phyloP scores from a whole-genome alignment of 805 yeast genomes.

The Wickerhamiella parazyma region DNA sequence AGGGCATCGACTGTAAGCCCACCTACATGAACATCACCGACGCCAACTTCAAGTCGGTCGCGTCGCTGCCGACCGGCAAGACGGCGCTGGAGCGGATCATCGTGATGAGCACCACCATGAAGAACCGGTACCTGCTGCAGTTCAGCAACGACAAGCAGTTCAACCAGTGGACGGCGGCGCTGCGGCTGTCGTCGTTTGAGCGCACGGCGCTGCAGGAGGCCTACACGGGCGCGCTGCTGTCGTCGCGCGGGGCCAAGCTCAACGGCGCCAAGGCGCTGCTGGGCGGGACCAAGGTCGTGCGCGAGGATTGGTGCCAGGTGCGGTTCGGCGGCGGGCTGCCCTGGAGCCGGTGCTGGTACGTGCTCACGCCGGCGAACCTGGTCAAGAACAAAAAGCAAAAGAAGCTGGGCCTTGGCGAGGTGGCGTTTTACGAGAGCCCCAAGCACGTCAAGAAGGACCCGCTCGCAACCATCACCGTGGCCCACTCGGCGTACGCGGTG shows the following conservation, averaged over 20 bases:
- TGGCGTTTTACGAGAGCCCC: constrained; percentile 71
- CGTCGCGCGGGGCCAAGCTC: constrained; percentile 79
- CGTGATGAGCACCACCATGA: constrained; percentile 83
- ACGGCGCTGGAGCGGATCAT: constrained; percentile 58
- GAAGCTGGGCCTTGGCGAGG: constrained; percentile 40
- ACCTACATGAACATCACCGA: constrained; percentile 84
- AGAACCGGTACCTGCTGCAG: constrained; percentile 75
- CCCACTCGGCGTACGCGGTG: constrained; percentile 70
- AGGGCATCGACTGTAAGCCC: constrained; percentile 52
- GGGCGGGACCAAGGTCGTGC: constrained; percentile 71
- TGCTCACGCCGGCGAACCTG: constrained; percentile 45
- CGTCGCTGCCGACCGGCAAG: constrained; percentile 45
- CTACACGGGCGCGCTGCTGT: constrained; percentile 84
- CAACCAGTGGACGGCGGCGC: constrained; percentile 68
- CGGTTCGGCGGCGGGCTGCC: constrained; percentile 97
- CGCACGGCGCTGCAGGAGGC: constrained; percentile 81
- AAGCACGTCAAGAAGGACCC: constrained; percentile 51
- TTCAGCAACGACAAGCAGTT: constrained; percentile 52
- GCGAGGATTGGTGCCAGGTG: constrained; percentile 90
- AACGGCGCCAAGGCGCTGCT: constrained; percentile 77
- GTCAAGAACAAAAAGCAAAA: constrained; percentile 31
- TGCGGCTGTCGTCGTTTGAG: constrained; percentile 70
- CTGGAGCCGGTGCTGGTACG: constrained; percentile 90
- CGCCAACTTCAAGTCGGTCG: constrained; percentile 66
- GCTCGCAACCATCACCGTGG: constrained; percentile 64